phyloP scores from a whole-genome alignment of 2,329 filamentous ascomycete species.

The Penicillium sp. region DNA sequence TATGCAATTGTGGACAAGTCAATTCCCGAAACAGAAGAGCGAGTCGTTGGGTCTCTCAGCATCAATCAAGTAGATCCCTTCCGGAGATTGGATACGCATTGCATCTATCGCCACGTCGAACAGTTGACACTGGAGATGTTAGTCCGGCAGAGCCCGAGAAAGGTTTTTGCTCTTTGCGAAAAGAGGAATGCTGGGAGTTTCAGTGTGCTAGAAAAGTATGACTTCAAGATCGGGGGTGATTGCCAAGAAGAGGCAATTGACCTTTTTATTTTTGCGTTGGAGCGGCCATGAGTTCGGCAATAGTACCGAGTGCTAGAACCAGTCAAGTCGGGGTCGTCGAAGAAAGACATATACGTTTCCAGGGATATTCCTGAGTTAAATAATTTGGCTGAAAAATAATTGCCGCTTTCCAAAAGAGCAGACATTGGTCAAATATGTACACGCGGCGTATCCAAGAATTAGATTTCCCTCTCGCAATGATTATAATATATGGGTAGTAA shows the following conservation, averaged over 20 bases:
- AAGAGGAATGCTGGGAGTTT: conserved; percentile 14
- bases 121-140: background rate
- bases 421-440: background rate
- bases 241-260: conserved; percentile 8
- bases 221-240: conserved; percentile 11
- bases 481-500: background rate
- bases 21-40: conserved; percentile 5
- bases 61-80: conserved; percentile 16
- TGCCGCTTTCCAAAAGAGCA: background rate
- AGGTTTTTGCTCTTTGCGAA: conserved; percentile 18
- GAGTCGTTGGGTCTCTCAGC: conserved; percentile 19
- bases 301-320: background rate
- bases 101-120: conserved; percentile 13
- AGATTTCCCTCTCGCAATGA: background rate
- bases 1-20: conserved; percentile 19
- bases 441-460: background rate
- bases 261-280: conserved; percentile 11
- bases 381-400: background rate
- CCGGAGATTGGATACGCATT: conserved; percentile 24
- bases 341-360: background rate
- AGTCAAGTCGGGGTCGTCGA: no score
- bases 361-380: no score
- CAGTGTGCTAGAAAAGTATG: conserved; percentile 21
- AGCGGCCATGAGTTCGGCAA: background rate
- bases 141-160: conserved; percentile 8